Evolutionary conservation across 192 early-diverging fungal species (phyloP).

Genomic region (Coemansia sp.): DNA sequence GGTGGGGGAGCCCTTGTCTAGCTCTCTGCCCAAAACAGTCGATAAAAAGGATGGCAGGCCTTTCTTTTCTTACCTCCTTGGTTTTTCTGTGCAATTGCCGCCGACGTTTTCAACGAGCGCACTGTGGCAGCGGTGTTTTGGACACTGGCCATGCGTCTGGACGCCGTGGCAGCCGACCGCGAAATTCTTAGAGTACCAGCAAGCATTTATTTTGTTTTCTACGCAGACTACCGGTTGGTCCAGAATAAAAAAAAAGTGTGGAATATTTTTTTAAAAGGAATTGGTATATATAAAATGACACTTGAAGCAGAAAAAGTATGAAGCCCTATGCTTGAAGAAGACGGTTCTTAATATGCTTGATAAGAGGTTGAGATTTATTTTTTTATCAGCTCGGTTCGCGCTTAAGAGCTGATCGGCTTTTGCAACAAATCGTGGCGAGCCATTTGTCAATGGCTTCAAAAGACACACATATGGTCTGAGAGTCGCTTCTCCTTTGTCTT

Average conservation of each 20-base stretch:
- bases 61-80: slow-evolving; percentile 13
- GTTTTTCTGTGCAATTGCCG: not conserved
- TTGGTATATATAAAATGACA: not conserved
- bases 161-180: slow-evolving; percentile 10
- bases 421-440: too few species aligned
- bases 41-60: too few species aligned
- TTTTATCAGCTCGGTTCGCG: too few species aligned
- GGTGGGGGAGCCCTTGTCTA: too few species aligned
- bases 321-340: not conserved
- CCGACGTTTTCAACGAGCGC: slow-evolving; percentile 14
- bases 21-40: too few species aligned
- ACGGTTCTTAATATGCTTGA: not conserved
- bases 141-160: not conserved
- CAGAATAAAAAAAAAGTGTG: not conserved
- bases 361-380: too few species aligned
- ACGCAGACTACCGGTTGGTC: not conserved
- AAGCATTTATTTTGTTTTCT: slow-evolving; percentile 6
- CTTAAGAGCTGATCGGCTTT: too few species aligned
- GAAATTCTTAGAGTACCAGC: slow-evolving; percentile 14
- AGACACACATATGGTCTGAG: too few species aligned
- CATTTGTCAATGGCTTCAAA: too few species aligned
- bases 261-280: not conserved
- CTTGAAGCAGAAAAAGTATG: not conserved
- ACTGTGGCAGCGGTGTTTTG: not conserved
- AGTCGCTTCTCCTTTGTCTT: too few species aligned